Evolutionary conservation across 768 basidiomycete genomes (phyloP).

Genomic region (Pleurotus tuber-regium): DNA sequence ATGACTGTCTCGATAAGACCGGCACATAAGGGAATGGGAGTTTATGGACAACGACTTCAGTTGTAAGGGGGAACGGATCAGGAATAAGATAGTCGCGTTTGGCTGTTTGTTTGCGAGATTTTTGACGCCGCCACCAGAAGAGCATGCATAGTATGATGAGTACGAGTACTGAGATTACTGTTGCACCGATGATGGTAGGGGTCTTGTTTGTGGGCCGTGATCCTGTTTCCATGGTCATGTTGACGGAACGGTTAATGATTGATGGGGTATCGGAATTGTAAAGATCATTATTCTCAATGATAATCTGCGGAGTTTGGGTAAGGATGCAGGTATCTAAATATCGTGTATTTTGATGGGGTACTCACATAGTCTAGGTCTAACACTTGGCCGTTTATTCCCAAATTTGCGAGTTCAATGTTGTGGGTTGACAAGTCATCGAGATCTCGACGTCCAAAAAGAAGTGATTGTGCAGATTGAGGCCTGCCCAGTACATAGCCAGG

Average conservation of each 20-base stretch:
- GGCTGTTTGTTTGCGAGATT: neutral
- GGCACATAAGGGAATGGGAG: neutral
- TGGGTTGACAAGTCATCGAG: slow-evolving; percentile 3
- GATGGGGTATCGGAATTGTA: too few species aligned
- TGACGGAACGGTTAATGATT: too few species aligned
- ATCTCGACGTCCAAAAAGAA: slow-evolving; percentile 1
- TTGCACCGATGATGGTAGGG: neutral
- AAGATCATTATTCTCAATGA: too few species aligned
- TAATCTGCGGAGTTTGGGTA: too few species aligned
- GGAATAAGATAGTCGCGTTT: neutral
- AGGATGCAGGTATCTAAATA: too few species aligned
- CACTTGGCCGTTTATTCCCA: slow-evolving; percentile 7
- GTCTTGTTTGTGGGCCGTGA: too few species aligned
- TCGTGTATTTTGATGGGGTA: too few species aligned
- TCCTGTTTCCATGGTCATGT: neutral
- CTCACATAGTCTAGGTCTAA: slow-evolving; percentile 21
- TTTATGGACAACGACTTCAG: neutral
- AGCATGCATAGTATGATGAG: slow-evolving; percentile 1
- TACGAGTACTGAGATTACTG: neutral
- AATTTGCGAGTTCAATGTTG: slow-evolving; percentile 1
- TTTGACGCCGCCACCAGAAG: neutral
- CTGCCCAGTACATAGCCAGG: slow-evolving; percentile 7
- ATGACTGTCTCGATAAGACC: neutral
- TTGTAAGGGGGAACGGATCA: neutral
- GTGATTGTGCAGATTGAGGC: neutral